A percentile compares a stretch with the other conserved stretches of the same genome.
Conservation (phyloP, 768 basidiomycete genomes). For the Nidularia sp. region DNA sequence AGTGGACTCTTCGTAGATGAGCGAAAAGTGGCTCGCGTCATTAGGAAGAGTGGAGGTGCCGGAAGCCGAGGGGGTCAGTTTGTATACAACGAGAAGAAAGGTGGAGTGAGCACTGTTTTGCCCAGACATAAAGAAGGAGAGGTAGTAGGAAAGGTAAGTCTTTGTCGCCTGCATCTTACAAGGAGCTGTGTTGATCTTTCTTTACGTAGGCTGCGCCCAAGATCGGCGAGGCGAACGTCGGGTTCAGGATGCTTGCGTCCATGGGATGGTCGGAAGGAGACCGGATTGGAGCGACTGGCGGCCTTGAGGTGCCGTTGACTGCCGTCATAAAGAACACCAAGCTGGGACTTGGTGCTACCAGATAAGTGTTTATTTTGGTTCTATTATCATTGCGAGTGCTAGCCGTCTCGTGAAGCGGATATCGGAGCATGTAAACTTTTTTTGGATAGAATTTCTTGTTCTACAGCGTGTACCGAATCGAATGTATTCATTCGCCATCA, state of each 20-base stretch:
- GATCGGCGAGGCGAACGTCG: conserved; percentile 75
- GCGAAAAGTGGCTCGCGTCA: conserved; percentile 44
- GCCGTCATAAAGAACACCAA: conserved; percentile 88
- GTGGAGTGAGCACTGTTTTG: conserved; percentile 13
- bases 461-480: background rate
- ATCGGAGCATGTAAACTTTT: too few relatives aligned
- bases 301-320: conserved; percentile 71
- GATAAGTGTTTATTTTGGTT: too few relatives aligned
- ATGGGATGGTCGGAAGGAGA: conserved; percentile 94
- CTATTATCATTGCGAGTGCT: too few relatives aligned
- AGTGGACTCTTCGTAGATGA: conserved; percentile 58
- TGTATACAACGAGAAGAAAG: conserved; percentile 23
- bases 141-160: conserved; percentile 72
- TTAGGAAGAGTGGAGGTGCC: conserved; percentile 30
- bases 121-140: conserved; percentile 77
- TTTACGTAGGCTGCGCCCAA: conserved; percentile 65
- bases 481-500: background rate
- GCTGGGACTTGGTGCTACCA: conserved; percentile 73
- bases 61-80: conserved; percentile 30
- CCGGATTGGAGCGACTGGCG: conserved; percentile 63
- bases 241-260: conserved; percentile 79
- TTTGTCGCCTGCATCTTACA: conserved; percentile 1
- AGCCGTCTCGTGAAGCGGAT: too few relatives aligned
- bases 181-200: background rate
- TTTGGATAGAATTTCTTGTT: too few relatives aligned